A percentile compares a stretch with the other conserved stretches of the same genome.
phyloP scores from a whole-genome alignment of 2,329 filamentous ascomycete genomes.

The Metarhizium brunneum region DNA sequence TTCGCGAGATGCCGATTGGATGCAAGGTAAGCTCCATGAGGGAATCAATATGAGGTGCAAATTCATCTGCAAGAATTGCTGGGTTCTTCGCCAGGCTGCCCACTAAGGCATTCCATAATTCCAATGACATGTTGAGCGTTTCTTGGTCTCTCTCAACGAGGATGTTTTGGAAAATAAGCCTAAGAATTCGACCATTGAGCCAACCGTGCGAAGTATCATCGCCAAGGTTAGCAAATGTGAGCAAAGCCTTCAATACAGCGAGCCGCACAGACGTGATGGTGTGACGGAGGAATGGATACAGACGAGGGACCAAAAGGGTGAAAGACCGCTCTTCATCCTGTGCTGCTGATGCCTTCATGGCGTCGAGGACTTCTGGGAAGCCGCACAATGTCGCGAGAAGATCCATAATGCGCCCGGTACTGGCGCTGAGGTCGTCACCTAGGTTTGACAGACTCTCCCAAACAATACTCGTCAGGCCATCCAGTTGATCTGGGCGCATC shows the following conservation, averaged over 20 bases:
- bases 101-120: conserved; percentile 78
- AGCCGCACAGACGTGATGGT: conserved; percentile 94
- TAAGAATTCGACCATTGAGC: conserved; percentile 82
- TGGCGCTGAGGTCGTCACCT: conserved; percentile 94
- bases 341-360: conserved; percentile 85
- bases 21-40: conserved; percentile 79
- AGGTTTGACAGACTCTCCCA: conserved; percentile 96
- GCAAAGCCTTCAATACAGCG: conserved; percentile 82
- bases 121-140: conserved; percentile 72
- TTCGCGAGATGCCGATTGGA: conserved; percentile 82
- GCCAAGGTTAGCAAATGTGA: conserved; percentile 86
- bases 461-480: conserved; percentile 82
- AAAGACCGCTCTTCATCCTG: conserved; percentile 83
- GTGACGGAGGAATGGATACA: conserved; percentile 93
- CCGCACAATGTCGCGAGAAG: conserved; percentile 90
- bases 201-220: conserved; percentile 74
- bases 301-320: conserved; percentile 78
- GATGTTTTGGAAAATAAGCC: conserved; percentile 90
- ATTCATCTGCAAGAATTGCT: conserved; percentile 59
- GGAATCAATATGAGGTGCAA: conserved; percentile 66
- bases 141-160: conserved; percentile 83
- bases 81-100: conserved; percentile 56
- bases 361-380: conserved; percentile 83
- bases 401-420: conserved; percentile 98
- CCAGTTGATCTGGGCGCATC: conserved; percentile 67